Conservation (phyloP, 108 stramenopile species). For the Nannochloropsis salina region DNA sequence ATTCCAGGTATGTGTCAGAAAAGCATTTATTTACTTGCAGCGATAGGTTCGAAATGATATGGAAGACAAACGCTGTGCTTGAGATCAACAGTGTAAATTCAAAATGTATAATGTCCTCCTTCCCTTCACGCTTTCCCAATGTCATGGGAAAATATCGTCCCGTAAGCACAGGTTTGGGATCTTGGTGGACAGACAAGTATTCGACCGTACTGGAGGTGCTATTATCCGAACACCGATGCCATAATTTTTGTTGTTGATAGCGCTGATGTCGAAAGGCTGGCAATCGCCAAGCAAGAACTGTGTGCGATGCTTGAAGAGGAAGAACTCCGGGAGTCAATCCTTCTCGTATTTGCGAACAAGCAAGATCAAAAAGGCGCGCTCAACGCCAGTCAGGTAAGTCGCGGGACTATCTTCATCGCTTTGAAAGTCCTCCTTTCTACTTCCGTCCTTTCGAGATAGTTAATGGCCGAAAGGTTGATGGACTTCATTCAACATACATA, state of each 20-base stretch:
- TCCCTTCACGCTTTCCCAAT: background rate
- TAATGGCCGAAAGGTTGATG: background rate
- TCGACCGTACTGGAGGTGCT: slow-evolving; percentile 99
- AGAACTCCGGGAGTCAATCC: slow-evolving; percentile 86
- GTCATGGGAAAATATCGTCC: background rate
- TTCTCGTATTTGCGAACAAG: slow-evolving; percentile 98
- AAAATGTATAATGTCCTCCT: background rate
- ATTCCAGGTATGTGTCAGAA: slow-evolving; percentile 64
- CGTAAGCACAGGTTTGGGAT: slow-evolving; percentile 90
- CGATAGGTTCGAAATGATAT: too few species aligned
- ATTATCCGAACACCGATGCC: slow-evolving; percentile 99
- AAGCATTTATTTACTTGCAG: background rate
- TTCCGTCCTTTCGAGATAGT: background rate
- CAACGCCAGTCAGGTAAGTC: slow-evolving; percentile 65
- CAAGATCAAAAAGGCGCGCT: slow-evolving; percentile 98
- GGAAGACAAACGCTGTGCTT: background rate
- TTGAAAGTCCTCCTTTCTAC: background rate
- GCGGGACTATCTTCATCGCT: background rate
- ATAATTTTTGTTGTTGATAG: slow-evolving; percentile 99
- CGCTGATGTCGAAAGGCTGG: slow-evolving; percentile 88
- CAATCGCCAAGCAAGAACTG: slow-evolving; percentile 88
- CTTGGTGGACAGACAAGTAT: slow-evolving; percentile 97
- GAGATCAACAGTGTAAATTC: background rate
- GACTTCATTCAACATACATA: background rate
- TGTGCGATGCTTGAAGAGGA: slow-evolving; percentile 97